phyloP scores from a whole-genome alignment of 306 rosid species.

The Glycine latifolia region DNA sequence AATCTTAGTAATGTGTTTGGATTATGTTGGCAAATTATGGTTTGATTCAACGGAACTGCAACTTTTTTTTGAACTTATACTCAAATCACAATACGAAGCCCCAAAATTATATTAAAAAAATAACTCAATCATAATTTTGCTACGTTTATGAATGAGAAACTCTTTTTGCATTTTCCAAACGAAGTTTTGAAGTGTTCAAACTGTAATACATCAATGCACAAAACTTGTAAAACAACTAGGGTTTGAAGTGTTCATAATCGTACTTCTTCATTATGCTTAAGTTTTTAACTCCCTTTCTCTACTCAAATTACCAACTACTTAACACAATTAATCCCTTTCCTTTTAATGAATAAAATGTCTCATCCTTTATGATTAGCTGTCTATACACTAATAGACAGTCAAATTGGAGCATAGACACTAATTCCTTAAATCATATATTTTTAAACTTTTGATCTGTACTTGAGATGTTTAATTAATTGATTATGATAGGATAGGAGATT shows the following conservation, averaged over 20 bases:
- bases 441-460: neutral
- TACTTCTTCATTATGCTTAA: neutral
- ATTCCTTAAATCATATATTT: neutral
- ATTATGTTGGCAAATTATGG: neutral
- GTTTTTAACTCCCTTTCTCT: conserved; percentile 9
- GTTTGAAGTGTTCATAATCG: neutral
- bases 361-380: no score
- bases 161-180: no score
- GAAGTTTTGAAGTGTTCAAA: no score
- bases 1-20: neutral
- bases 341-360: no score
- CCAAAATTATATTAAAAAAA: neutral
- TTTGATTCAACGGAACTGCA: neutral
- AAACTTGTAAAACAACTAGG: no score
- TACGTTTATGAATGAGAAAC: no score
- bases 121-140: neutral
- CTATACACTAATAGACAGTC: no score
- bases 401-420: no score
- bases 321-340: neutral
- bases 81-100: neutral
- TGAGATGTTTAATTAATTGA: neutral
- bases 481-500: neutral
- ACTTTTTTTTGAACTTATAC: neutral
- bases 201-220: no score
- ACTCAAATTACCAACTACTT: neutral